phyloP scores from a whole-genome alignment of 2,329 filamentous ascomycete genomes.

The Fusarium sp. region DNA sequence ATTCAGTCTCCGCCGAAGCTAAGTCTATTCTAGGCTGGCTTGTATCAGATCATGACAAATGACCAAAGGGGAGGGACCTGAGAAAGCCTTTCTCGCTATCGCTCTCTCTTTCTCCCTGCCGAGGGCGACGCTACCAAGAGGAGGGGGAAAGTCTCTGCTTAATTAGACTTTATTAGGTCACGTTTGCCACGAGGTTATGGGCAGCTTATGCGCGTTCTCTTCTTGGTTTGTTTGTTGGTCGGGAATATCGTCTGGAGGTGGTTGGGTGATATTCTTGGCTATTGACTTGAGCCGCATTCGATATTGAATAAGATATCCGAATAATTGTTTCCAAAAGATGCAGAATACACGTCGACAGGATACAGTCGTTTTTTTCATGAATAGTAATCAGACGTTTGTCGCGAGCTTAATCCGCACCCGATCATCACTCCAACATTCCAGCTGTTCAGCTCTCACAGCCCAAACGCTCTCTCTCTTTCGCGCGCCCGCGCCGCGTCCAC shows the following conservation, averaged over 20 bases:
- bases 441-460: slow-evolving; percentile 6
- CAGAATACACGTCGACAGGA: not conserved
- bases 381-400: not conserved
- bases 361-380: not conserved
- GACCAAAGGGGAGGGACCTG: not conserved
- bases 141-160: not conserved
- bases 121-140: not conserved
- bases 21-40: not conserved
- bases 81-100: not conserved
- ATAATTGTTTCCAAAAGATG: not conserved
- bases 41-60: not conserved
- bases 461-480: not conserved
- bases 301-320: not conserved
- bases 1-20: not conserved
- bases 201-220: not conserved
- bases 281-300: not conserved
- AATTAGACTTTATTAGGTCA: slow-evolving; percentile 7
- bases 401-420: not conserved
- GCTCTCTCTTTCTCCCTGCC: not conserved
- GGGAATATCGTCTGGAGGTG: not conserved
- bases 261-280: not conserved
- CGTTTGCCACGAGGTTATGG: slow-evolving; percentile 5
- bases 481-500: not conserved
- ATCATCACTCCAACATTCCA: slow-evolving; percentile 5
- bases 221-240: not conserved